Evolutionary conservation across 179 eudicot genomes (phyloP), one percentile per base, ranked within the genome.

Genomic region (Corrigiola litoralis): DNA sequence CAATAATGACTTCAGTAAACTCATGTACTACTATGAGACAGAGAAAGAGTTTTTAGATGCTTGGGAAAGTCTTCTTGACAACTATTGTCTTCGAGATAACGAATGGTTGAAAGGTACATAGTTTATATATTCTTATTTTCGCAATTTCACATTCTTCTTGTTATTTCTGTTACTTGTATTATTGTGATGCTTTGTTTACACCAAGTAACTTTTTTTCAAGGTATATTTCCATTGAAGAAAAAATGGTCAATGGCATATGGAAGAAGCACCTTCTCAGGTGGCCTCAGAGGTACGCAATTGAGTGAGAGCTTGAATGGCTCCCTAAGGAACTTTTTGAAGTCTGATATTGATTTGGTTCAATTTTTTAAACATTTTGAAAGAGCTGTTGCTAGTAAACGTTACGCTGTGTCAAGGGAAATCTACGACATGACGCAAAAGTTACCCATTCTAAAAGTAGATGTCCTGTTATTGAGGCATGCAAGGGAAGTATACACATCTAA

Each of bases 321-420:
- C 44, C n/a, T 61, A 23, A 61, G 28, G 21, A 61, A 32, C 29
- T 20, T 25, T 61, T 18, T 28, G 4, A 61, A 61, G 38, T 44
- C 50, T 1, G 24, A 42, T 9, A 3, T 61, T 5, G n/a, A 44
- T 29, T 4, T 42, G 4, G 23, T 25, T 1, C 16, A 61, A 6
- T 44, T 61, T n/a, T 61, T 61, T 37, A 42, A 51, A 27, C 65
- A 61, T 5, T 61, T 61, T 42, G 52, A 61, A 2, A 29, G 52
- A 23, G 38, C 27, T n/a, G 65, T 61, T 5, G 27, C 28, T 42
- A 31, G 24, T 6, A 61, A 61, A 20, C 38, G 65, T 1, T 13
- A 44, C 4, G 44, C 42, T 23, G 51, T 41, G 14, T 41, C 23
- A n/a, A 31, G 17, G 13, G 65, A 51, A 5, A 25, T 42, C 27